These are phyloP conservation scores for Fusarium sororula DNA, from an alignment of 2,329 filamentous ascomycete species.

Conservation along the genomic window DNA sequence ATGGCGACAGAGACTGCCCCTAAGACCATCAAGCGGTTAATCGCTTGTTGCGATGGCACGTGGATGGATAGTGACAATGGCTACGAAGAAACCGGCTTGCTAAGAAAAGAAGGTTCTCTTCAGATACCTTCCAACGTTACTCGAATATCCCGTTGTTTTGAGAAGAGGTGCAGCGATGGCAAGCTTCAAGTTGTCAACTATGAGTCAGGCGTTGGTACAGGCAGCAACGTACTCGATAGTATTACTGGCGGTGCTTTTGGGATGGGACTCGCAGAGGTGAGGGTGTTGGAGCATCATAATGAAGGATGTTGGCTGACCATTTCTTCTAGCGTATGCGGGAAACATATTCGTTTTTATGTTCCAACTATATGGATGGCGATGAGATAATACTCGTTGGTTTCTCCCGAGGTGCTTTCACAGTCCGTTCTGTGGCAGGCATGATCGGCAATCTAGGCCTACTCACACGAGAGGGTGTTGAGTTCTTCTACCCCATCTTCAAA, in stretches of 20 bases:
- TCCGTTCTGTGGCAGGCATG: constrained; percentile 64
- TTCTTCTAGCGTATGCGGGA: constrained; percentile 61
- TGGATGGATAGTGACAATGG: constrained; percentile 64
- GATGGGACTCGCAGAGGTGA: constrained; percentile 61
- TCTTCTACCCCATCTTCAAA: constrained; percentile 65
- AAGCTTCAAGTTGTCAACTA: constrained; percentile 68
- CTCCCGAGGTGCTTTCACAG: constrained; percentile 67
- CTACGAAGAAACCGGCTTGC: constrained; percentile 52
- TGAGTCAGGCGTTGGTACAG: constrained; percentile 68
- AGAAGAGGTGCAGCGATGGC: constrained; percentile 59
- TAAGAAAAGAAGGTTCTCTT: constrained; percentile 51
- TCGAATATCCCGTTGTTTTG: constrained; percentile 66
- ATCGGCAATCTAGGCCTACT: constrained; percentile 61
- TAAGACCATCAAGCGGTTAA: constrained; percentile 54
- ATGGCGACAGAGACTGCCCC: constrained; percentile 9
- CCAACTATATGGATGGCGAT: constrained; percentile 68
- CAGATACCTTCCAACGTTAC: constrained; percentile 69
- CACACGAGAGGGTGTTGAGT: constrained; percentile 61
- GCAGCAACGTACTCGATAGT: constrained; percentile 58
- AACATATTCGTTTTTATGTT: constrained; percentile 69
- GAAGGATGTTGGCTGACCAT: not conserved
- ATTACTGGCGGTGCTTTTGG: constrained; percentile 66
- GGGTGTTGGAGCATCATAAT: constrained; percentile 11
- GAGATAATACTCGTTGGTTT: constrained; percentile 66
- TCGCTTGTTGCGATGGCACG: constrained; percentile 63